Evolutionary conservation across 106 monocot species (phyloP).

Genomic region (Allium fistulosum): DNA sequence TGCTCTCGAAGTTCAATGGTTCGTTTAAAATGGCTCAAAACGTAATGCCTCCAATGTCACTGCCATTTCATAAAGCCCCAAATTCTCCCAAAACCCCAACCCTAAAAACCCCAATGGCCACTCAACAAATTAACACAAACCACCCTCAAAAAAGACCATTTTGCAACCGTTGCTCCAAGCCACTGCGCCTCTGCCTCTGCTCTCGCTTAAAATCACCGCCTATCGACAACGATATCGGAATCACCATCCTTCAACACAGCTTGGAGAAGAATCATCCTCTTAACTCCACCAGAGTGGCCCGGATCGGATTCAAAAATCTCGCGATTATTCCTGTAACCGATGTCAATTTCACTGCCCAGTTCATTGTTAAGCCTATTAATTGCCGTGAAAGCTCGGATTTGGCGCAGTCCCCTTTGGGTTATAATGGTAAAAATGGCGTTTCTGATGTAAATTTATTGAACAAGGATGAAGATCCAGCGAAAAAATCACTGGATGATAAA

Average conservation of each 20-base stretch:
- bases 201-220: conserved; percentile 55
- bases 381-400: background rate
- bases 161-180: conserved; percentile 66
- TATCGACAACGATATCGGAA: conserved; percentile 48
- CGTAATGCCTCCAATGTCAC: too few species aligned
- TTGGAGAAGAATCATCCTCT: conserved; percentile 71
- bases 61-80: too few species aligned
- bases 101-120: background rate
- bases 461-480: background rate
- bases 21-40: too few species aligned
- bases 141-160: conserved; percentile 29
- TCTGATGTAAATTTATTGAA: background rate
- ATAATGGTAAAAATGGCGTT: background rate
- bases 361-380: conserved; percentile 32
- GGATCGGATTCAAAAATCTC: conserved; percentile 54
- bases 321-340: conserved; percentile 44
- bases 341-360: conserved; percentile 40
- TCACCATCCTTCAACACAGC: conserved; percentile 75
- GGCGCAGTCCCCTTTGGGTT: background rate
- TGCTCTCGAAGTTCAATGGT: too few species aligned
- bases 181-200: conserved; percentile 64
- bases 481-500: background rate
- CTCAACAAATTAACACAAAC: background rate
- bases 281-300: conserved; percentile 64
- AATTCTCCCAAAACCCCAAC: conserved; percentile 1